phyloP scores from a whole-genome alignment of 352 stramenopile species.

The Aphanomyces euteiches region DNA sequence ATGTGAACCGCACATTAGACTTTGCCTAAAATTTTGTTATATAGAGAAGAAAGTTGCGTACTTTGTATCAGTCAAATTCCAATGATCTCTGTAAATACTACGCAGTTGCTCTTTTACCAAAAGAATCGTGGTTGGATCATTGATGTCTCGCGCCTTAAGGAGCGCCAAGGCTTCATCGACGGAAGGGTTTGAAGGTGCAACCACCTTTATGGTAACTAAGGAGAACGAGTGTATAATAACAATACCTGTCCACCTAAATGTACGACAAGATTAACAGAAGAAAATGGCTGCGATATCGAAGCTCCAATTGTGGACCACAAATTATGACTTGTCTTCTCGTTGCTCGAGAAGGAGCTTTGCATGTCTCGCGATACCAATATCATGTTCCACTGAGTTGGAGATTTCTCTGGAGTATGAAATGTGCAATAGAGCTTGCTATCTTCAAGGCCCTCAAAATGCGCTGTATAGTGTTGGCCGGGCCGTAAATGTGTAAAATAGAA shows the following conservation, averaged over 20 bases:
- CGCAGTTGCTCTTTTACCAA: slow-evolving; percentile 29
- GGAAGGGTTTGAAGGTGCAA: slow-evolving; percentile 9
- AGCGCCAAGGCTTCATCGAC: slow-evolving; percentile 23
- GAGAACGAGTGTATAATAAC: neutral
- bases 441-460: slow-evolving; percentile 47
- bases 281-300: slow-evolving; percentile 39
- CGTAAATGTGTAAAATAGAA: slow-evolving; percentile 66
- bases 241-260: slow-evolving; percentile 48
- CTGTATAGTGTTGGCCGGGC: slow-evolving; percentile 52
- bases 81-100: slow-evolving; percentile 32
- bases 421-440: slow-evolving; percentile 36
- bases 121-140: neutral
- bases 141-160: slow-evolving; percentile 19
- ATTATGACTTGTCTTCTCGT: too few species aligned
- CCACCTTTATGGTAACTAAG: slow-evolving; percentile 1
- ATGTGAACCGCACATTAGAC: slow-evolving; percentile 25
- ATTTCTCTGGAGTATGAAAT: slow-evolving; percentile 47
- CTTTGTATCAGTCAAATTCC: slow-evolving; percentile 32
- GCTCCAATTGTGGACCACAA: slow-evolving; percentile 41
- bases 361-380: slow-evolving; percentile 39
- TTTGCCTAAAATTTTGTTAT: neutral
- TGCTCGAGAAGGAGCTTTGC: slow-evolving; percentile 2
- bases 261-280: slow-evolving; percentile 43
- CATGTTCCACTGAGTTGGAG: slow-evolving; percentile 41
- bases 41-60: neutral